These are phyloP conservation scores for Bremia lactucae DNA, from an alignment of 352 stramenopile genomes.

Conservation along the genomic window DNA sequence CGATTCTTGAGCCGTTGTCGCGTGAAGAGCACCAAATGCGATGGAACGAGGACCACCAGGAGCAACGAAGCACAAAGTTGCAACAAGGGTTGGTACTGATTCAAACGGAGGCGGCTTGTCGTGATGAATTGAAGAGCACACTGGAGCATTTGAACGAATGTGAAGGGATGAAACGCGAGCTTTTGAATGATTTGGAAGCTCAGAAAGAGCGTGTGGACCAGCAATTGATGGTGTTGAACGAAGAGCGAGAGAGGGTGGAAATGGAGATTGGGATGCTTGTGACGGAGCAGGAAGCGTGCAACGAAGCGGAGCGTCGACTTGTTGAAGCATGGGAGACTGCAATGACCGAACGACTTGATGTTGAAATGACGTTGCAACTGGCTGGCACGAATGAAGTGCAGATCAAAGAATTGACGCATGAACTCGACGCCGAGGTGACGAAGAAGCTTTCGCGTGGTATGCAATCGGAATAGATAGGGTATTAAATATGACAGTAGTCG, in stretches of 20 bases:
- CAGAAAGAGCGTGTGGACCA: conserved; percentile 24
- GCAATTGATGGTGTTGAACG: conserved; percentile 33
- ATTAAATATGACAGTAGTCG: no score
- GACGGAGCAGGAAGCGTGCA: conserved; percentile 39
- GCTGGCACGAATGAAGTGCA: conserved; percentile 35
- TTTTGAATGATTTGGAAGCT: conserved; percentile 20
- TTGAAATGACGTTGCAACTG: conserved; percentile 57
- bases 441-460: no score
- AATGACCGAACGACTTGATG: conserved; percentile 41
- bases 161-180: conserved; percentile 25
- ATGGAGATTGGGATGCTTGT: conserved; percentile 25
- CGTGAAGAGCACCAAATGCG: conserved; percentile 25
- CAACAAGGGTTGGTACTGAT: conserved; percentile 27
- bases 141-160: conserved; percentile 28
- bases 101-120: conserved; percentile 20
- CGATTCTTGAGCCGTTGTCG: conserved; percentile 48
- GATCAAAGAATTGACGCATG: conserved; percentile 19
- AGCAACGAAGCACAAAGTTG: conserved; percentile 15
- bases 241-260: conserved; percentile 54
- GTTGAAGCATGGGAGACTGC: conserved; percentile 28
- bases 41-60: conserved; percentile 19
- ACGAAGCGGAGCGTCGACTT: conserved; percentile 28
- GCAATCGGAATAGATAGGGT: no score
- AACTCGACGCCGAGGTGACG: conserved; percentile 17
- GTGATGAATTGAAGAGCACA: conserved; percentile 24